Conservation (phyloP, 495 filamentous ascomycete genomes). For the Talaromyces stipitatus region DNA sequence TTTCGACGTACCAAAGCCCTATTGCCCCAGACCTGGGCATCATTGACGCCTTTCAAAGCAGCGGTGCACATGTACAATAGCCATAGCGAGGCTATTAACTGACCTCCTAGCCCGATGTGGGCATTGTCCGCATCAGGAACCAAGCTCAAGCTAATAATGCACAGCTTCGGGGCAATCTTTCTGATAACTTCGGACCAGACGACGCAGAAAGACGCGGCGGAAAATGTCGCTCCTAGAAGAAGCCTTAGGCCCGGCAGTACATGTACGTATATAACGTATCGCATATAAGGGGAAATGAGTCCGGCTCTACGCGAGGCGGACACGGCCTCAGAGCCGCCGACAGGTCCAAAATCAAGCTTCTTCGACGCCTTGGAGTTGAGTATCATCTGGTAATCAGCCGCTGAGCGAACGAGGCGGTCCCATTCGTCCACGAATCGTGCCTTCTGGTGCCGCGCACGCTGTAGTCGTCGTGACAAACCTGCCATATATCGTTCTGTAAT, state of each 20-base stretch:
- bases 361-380: slow-evolving; percentile 77
- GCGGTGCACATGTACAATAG: slow-evolving; percentile 88
- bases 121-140: slow-evolving; percentile 64
- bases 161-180: slow-evolving; percentile 62
- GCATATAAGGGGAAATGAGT: slow-evolving; percentile 76
- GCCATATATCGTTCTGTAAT: slow-evolving; percentile 92
- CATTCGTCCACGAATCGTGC: slow-evolving; percentile 78
- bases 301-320: slow-evolving; percentile 46
- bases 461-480: slow-evolving; percentile 73
- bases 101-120: slow-evolving; percentile 75
- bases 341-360: slow-evolving; percentile 62
- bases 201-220: slow-evolving; percentile 69
- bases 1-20: slow-evolving; percentile 83
- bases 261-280: slow-evolving; percentile 67
- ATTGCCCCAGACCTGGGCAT: slow-evolving; percentile 92
- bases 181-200: slow-evolving; percentile 91
- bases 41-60: slow-evolving; percentile 74
- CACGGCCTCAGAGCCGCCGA: slow-evolving; percentile 36
- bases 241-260: slow-evolving; percentile 58
- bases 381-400: slow-evolving; percentile 68
- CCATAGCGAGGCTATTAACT: slow-evolving; percentile 78
- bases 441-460: slow-evolving; percentile 73
- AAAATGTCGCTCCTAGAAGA: slow-evolving; percentile 53
- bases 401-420: slow-evolving; percentile 67
- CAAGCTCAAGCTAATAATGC: slow-evolving; percentile 77